These are phyloP conservation scores for Periglandula ipomoeae DNA, from an alignment of 2,329 filamentous ascomycete genomes.

Conservation along the genomic window DNA sequence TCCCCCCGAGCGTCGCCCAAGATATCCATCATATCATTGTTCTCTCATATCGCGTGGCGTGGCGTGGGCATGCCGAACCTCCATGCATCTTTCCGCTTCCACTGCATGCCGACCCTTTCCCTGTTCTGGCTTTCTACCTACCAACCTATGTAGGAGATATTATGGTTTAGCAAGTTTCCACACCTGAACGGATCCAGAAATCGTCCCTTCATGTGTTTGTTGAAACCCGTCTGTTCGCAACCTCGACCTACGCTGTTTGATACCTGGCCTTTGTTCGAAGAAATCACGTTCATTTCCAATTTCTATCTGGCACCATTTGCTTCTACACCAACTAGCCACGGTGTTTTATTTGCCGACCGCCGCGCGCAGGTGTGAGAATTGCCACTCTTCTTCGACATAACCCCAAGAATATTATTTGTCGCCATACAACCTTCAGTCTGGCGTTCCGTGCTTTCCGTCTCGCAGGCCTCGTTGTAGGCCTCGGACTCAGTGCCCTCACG, in stretches of 20 bases:
- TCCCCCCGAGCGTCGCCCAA: not conserved
- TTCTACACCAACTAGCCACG: not conserved
- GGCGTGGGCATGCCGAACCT: not conserved
- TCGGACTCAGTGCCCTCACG: slow-evolving; percentile 48
- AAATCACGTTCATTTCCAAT: not conserved
- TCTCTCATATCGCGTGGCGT: not conserved
- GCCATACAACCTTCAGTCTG: slow-evolving; percentile 28
- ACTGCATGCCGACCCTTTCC: not conserved
- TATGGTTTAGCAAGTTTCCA: no score
- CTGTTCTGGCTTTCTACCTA: not conserved
- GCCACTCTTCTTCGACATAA: not conserved
- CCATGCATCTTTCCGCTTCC: slow-evolving; percentile 4
- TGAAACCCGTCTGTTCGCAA: not conserved
- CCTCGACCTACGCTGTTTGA: not conserved
- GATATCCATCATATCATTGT: not conserved
- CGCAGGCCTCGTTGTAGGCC: slow-evolving; percentile 46
- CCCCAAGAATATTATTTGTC: not conserved
- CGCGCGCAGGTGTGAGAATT: not conserved
- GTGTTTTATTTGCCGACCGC: not conserved
- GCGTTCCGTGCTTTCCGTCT: slow-evolving; percentile 47
- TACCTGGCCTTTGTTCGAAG: not conserved
- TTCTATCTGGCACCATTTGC: not conserved
- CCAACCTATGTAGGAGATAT: not conserved
- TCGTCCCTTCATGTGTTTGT: not conserved
- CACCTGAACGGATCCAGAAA: no score